Percentiles rank a stretch among this genome's conserved stretches.
Conservation (phyloP, 164 flowering plant species). For the Brasenia schreberi region DNA sequence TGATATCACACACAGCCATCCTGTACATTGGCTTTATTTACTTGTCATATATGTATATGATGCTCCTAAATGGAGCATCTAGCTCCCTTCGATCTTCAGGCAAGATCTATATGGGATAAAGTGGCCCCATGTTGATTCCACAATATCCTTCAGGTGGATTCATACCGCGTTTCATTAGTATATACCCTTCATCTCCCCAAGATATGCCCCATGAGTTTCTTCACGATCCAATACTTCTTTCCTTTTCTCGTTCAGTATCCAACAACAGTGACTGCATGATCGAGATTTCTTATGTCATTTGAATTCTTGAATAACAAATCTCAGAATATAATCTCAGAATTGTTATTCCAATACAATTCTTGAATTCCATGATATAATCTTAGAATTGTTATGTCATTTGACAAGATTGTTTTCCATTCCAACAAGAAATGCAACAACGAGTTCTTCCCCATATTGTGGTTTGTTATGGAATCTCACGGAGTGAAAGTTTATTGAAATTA, state of each 20-base stretch:
- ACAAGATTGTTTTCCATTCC: too few species aligned
- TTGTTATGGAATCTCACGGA: too few species aligned
- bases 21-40: background rate
- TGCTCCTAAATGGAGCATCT: background rate
- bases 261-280: constrained; percentile 26
- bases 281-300: background rate
- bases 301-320: too few species aligned
- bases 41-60: background rate
- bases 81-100: background rate
- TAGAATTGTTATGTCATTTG: too few species aligned
- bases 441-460: too few species aligned
- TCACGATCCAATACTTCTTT: constrained; percentile 29
- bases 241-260: constrained; percentile 32
- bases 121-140: constrained; percentile 17
- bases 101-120: constrained; percentile 27
- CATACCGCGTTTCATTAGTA: constrained; percentile 21
- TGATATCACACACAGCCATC: background rate
- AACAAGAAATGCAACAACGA: too few species aligned
- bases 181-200: constrained; percentile 36
- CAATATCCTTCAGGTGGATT: constrained; percentile 13
- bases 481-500: too few species aligned
- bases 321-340: too few species aligned
- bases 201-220: constrained; percentile 29
- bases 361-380: too few species aligned
- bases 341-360: too few species aligned